phyloP scores from a whole-genome alignment of 768 basidiomycete species.

The Clitopilus passeckerianus region DNA sequence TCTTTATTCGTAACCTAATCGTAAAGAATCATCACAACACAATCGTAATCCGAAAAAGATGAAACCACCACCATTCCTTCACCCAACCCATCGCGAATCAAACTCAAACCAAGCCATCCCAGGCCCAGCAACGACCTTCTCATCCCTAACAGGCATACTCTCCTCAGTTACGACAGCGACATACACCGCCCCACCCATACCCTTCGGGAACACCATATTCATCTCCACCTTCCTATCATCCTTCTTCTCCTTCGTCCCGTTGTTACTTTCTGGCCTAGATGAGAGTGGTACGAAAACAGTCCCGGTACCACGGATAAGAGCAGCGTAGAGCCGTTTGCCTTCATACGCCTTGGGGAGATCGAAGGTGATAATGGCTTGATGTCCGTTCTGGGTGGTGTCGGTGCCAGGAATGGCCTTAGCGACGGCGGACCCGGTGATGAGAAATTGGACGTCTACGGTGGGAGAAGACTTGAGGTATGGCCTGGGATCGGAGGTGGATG shows the following conservation, averaged over 20 bases:
- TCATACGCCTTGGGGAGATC: slow-evolving; percentile 6
- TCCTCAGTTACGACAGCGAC: slow-evolving; percentile 36
- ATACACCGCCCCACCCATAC: slow-evolving; percentile 46
- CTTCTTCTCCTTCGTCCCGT: neutral
- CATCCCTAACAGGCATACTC: neutral
- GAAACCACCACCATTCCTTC: neutral
- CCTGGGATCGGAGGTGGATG: slow-evolving; percentile 31
- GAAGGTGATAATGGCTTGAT: slow-evolving; percentile 19
- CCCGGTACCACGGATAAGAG: slow-evolving; percentile 44
- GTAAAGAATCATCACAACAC: neutral
- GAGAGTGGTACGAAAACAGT: slow-evolving; percentile 33
- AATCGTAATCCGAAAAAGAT: neutral
- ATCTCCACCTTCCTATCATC: slow-evolving; percentile 12
- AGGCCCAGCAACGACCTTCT: neutral
- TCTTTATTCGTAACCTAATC: no score
- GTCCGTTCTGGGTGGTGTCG: neutral
- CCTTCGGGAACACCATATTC: slow-evolving; percentile 34
- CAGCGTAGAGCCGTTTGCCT: slow-evolving; percentile 29
- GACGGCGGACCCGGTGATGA: slow-evolving; percentile 13
- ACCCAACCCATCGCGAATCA: neutral
- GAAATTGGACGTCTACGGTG: slow-evolving; percentile 15
- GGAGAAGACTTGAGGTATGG: slow-evolving; percentile 8
- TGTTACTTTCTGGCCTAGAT: neutral
- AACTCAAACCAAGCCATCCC: neutral
- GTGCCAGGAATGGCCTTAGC: neutral